Base-by-base conservation (phyloP, 441 rosid genomes). In the Gossypium trilobum region DNA sequence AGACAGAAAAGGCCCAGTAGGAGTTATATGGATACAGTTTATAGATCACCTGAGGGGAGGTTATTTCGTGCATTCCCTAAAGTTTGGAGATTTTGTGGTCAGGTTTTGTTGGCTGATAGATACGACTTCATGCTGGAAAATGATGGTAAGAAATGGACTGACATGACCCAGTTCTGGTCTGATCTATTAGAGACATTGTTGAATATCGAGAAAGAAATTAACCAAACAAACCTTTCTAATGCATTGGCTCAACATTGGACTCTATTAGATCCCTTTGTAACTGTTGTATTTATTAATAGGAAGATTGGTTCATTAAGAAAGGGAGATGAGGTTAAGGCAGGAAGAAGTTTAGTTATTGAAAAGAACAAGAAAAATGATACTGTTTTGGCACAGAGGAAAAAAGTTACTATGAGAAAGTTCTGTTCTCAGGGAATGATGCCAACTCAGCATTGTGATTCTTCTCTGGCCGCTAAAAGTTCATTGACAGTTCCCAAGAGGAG, bases 231-330 rank as follows among this genome's bases (percentile, higher is more conserved):
- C 75, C 78, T 75, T 77, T 77, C 72, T 25, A 73, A 69, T 70
- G 80, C 78, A 27, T 81, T 89, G 81, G 90, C 89, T 69, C 85
- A 71, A 80, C 76, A 71, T 61, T 94, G 99, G 99, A 83, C 78
- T 76, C 74, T 85, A 54, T 83, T 94, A 75, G 95, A 94, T 78
- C 99, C 99, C 76, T 94, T 90, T 85, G 97, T 94, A 73, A 85
- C 80, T 74, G 92, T 75, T 77, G 86, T 87, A 62, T 89, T 85
- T 80, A 80, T 90, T 79, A 80, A 86, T 60, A 89, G 87, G 85
- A 89, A 88, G 86, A 78, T 92, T 75, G 91, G 89, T 68, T 81
- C 82, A 20, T 82, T 94, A 78, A 94, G 90, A 82, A 94, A 86
- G 77, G 97, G 97, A 74, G 86, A 78, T 56, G 79, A 72, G 39